phyloP scores from a whole-genome alignment of 345 rosid genomes.

The Aegle marmelos region DNA sequence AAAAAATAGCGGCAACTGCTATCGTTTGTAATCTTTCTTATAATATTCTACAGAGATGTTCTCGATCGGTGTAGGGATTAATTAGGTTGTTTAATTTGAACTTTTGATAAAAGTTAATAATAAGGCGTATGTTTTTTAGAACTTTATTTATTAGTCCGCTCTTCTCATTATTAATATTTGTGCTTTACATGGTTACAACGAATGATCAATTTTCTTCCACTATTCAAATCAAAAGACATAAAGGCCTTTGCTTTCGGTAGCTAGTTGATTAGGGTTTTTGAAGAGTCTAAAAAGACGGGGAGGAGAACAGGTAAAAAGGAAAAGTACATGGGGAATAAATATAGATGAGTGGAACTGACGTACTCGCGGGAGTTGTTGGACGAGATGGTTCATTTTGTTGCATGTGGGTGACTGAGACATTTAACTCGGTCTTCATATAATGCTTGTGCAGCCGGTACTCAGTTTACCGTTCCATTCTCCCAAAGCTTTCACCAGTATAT shows the following conservation, averaged over 20 bases:
- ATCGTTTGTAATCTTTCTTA: slow-evolving; percentile 7
- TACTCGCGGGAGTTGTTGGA: slow-evolving; percentile 23
- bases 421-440: not conserved
- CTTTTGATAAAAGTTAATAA: slow-evolving; percentile 5
- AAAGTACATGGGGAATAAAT: slow-evolving; percentile 19
- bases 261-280: slow-evolving; percentile 10
- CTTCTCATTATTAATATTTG: not conserved
- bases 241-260: not conserved
- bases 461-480: slow-evolving; percentile 4
- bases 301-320: not conserved
- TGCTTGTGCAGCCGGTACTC: not conserved
- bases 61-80: not conserved
- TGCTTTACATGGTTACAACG: not conserved
- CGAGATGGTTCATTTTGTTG: slow-evolving; percentile 28
- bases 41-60: not conserved
- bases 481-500: not conserved
- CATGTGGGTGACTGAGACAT: slow-evolving; percentile 38
- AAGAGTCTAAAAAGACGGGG: not conserved
- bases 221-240: not conserved
- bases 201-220: not conserved
- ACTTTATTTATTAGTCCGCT: not conserved
- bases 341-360: slow-evolving; percentile 21
- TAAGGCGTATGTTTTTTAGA: slow-evolving; percentile 16
- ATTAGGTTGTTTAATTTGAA: not conserved
- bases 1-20: slow-evolving; percentile 11